phyloP scores from a whole-genome alignment of 2,329 filamentous ascomycete genomes.

The Ambrosiella xylebori region DNA sequence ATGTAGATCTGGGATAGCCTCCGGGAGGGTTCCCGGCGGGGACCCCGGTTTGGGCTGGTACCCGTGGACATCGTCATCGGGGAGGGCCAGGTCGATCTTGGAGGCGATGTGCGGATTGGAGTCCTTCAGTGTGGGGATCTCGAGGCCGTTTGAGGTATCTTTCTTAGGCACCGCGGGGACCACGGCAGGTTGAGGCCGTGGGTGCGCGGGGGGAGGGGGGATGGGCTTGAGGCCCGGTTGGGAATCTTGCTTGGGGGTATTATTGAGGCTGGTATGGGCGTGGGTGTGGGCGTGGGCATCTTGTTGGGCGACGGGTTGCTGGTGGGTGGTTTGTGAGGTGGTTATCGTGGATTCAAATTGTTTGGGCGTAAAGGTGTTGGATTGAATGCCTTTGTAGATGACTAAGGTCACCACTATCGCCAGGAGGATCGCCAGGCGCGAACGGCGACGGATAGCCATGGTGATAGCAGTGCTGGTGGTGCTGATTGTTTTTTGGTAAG shows the following conservation, averaged over 20 bases:
- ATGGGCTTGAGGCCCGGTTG: conserved; percentile 3
- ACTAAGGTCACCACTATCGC: conserved; percentile 37
- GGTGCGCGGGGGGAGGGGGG: neutral
- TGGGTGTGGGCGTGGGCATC: too few relatives aligned
- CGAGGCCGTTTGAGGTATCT: neutral
- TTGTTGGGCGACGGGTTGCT: conserved; percentile 2
- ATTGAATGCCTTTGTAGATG: conserved; percentile 31
- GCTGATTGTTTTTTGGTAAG: too few relatives aligned
- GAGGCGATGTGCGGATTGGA: neutral
- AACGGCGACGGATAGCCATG: conserved; percentile 36
- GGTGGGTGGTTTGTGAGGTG: neutral
- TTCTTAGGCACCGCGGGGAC: neutral
- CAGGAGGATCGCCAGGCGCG: conserved; percentile 41
- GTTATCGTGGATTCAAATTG: neutral
- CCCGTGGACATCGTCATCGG: conserved; percentile 1
- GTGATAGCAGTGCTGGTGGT: neutral
- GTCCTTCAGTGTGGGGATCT: conserved; percentile 6
- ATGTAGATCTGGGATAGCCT: neutral
- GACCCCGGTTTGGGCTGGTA: conserved; percentile 2
- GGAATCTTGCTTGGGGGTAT: neutral
- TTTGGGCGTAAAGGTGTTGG: conserved; percentile 12
- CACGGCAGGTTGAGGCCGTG: neutral
- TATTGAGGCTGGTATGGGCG: neutral
- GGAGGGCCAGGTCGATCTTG: conserved; percentile 7
- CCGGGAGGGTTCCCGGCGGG: neutral